Evolutionary conservation across 495 filamentous ascomycete species (phyloP).

Genomic region (Penicillium turbatum): DNA sequence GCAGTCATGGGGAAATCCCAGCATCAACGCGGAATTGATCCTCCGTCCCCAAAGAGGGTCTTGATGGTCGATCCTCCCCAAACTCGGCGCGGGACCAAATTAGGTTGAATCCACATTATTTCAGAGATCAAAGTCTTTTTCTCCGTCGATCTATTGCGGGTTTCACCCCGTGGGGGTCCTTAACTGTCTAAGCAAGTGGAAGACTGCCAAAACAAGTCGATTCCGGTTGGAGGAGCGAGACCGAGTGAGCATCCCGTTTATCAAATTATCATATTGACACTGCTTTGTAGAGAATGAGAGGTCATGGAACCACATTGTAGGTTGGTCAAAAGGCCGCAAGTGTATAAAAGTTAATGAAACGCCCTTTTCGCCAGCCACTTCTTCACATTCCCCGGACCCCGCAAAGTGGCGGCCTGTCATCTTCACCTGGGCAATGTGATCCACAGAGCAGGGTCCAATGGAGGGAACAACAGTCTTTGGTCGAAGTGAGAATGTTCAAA

Average conservation of each 20-base stretch:
- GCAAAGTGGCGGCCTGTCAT: neutral
- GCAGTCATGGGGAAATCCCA: neutral
- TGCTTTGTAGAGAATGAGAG: too few relatives aligned
- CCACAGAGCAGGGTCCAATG: too few relatives aligned
- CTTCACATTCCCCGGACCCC: neutral
- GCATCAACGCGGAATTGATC: constrained; percentile 10
- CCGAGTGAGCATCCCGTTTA: too few relatives aligned
- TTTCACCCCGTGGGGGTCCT: too few relatives aligned
- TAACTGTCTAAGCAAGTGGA: neutral
- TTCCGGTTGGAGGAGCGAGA: neutral
- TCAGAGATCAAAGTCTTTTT: neutral
- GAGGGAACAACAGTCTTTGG: too few relatives aligned
- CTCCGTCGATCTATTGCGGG: too few relatives aligned
- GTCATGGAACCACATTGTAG: too few relatives aligned
- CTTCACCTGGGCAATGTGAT: too few relatives aligned
- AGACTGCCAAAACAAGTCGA: neutral
- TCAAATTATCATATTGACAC: too few relatives aligned
- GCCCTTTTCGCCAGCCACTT: neutral
- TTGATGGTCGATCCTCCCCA: constrained; percentile 12
- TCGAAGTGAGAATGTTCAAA: too few relatives aligned
- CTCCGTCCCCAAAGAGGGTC: constrained; percentile 17
- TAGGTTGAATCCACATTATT: neutral
- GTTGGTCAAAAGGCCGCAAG: too few relatives aligned
- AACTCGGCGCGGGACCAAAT: constrained; percentile 5
- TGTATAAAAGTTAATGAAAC: too few relatives aligned